Evolutionary conservation across 2,329 filamentous ascomycete species (phyloP).

Genomic region (Botrytis byssoidea): DNA sequence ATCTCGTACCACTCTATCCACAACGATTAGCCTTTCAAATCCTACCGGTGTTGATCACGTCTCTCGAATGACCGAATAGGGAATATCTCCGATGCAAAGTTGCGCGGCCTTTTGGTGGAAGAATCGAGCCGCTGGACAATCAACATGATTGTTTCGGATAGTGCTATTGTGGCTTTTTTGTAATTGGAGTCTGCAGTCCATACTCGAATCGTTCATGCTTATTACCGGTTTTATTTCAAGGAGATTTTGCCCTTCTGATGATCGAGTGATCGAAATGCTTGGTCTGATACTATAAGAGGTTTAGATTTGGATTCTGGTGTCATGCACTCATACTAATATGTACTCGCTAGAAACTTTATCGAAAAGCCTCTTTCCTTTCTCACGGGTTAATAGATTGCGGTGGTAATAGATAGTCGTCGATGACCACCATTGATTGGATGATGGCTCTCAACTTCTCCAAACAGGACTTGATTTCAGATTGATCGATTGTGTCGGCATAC

Average conservation of each 20-base stretch:
- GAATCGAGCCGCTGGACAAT: constrained; percentile 17
- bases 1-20: constrained; percentile 10
- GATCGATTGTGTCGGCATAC: neutral
- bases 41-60: constrained; percentile 10
- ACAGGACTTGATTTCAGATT: neutral
- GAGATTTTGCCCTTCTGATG: neutral
- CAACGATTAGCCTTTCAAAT: neutral
- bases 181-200: neutral
- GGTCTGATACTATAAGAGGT: neutral
- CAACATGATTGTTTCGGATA: constrained; percentile 12
- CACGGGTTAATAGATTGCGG: neutral
- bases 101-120: constrained; percentile 16
- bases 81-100: constrained; percentile 17
- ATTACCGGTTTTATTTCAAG: neutral
- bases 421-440: neutral
- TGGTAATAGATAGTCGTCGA: neutral
- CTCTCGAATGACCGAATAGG: constrained; percentile 9
- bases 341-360: neutral
- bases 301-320: neutral
- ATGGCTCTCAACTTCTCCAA: neutral
- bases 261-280: neutral
- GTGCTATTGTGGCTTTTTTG: constrained; percentile 6
- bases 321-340: neutral
- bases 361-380: neutral
- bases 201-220: constrained; percentile 8